phyloP scores from a whole-genome alignment of 305 asterid species.

The Ilex paraguariensis region DNA sequence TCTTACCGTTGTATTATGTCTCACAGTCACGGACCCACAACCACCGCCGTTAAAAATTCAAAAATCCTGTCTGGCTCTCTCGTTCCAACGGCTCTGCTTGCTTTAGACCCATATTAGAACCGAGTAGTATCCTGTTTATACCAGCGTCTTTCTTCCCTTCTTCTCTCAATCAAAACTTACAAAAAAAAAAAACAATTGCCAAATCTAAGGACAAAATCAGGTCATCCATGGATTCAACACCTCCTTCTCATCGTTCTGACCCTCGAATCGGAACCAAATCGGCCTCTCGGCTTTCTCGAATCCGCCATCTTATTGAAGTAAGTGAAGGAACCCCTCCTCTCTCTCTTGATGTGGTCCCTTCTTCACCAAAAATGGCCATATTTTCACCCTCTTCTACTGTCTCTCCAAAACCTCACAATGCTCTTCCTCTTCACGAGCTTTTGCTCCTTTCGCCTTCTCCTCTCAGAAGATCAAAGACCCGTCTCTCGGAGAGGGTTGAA shows the following conservation, averaged over 20 bases:
- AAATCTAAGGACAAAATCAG: not conserved
- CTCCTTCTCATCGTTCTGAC: slow-evolving; percentile 39
- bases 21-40: too few relatives aligned
- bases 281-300: slow-evolving; percentile 58
- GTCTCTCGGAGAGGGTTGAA: slow-evolving; percentile 41
- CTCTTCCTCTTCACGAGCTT: slow-evolving; percentile 54
- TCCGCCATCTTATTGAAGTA: slow-evolving; percentile 49
- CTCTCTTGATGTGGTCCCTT: slow-evolving; percentile 64
- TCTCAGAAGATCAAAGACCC: slow-evolving; percentile 44
- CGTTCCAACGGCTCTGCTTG: too few relatives aligned
- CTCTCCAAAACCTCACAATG: slow-evolving; percentile 54
- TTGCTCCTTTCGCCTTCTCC: slow-evolving; percentile 70
- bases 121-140: too few relatives aligned
- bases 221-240: slow-evolving; percentile 48
- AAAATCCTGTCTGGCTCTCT: too few relatives aligned
- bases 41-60: too few relatives aligned
- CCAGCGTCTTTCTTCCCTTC: too few relatives aligned
- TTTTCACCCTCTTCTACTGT: slow-evolving; percentile 51
- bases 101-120: too few relatives aligned
- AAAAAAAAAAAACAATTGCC: too few relatives aligned
- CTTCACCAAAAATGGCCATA: slow-evolving; percentile 52
- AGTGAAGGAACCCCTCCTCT: slow-evolving; percentile 43
- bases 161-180: too few relatives aligned
- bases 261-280: slow-evolving; percentile 53
- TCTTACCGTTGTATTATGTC: too few relatives aligned